Evolutionary conservation across 257 asterid species (phyloP).

Genomic region (Cordia subcordata): DNA sequence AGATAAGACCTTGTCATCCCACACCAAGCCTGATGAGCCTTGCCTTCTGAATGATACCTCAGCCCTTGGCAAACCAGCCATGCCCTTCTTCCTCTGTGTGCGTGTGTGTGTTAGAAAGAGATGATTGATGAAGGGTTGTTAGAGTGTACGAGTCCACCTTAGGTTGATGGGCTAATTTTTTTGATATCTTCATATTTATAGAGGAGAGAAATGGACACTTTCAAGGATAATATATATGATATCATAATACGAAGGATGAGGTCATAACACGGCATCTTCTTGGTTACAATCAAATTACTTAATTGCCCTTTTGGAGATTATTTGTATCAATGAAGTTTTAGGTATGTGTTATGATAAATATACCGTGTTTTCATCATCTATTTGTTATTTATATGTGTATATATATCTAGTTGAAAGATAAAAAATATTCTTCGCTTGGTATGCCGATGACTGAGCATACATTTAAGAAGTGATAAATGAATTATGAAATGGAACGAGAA

Average conservation of each 20-base stretch:
- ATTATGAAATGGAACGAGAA: too few relatives aligned
- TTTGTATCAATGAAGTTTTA: too few relatives aligned
- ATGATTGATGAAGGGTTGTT: too few relatives aligned
- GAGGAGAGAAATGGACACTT: conserved; percentile 6
- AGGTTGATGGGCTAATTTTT: too few relatives aligned
- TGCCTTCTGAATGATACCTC: conserved; percentile 44
- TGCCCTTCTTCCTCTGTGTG: not conserved
- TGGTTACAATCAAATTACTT: conserved; percentile 2
- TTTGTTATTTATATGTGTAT: not conserved
- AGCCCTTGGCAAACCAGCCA: conserved; percentile 41
- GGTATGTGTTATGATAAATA: too few relatives aligned
- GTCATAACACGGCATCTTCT: conserved; percentile 18
- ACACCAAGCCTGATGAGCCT: conserved; percentile 49
- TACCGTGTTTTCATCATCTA: too few relatives aligned
- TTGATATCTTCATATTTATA: not conserved
- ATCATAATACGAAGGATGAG: not conserved
- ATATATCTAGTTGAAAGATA: conserved; percentile 12
- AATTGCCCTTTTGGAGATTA: too few relatives aligned
- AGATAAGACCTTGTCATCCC: conserved; percentile 39
- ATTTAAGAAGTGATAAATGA: too few relatives aligned
- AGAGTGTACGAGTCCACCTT: too few relatives aligned
- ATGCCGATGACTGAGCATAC: too few relatives aligned
- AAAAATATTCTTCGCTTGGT: too few relatives aligned
- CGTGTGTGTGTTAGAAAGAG: too few relatives aligned
- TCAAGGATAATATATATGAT: not conserved